Base-by-base conservation (phyloP, 2,329 filamentous ascomycete species). In the Exophiala lecanii-corni region DNA sequence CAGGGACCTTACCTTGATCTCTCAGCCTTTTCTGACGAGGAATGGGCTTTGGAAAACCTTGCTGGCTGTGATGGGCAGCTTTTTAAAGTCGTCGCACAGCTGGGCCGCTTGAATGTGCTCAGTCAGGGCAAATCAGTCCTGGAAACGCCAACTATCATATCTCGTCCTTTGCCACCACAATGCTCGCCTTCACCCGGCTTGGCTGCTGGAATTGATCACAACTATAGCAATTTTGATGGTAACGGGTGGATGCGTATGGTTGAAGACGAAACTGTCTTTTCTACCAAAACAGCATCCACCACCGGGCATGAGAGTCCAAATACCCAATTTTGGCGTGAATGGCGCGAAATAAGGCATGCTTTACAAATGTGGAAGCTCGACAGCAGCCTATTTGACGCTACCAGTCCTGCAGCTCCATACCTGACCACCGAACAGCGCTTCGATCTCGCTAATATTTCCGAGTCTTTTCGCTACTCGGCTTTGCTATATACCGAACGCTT, bases 401-500 rank as follows among this genome's bases (percentile, higher is more conserved):
- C 55, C n/a, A 62, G 62, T 39, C 54, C 60, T 4, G 59, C 58
- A 32, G 55, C 61, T 18, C 57, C 51, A 4, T 58, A 56, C 23
- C 60, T 68, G 1, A 75, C 76, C 0, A 68, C 76, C 7, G 73
- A 74, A 5, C 84, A 92, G 60, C 67, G 85, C 1, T 73, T 80
- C 16, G 88, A 94, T 51, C 72, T 95, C 9, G 76, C 81, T 23
- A 86, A 89, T 57, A 83, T 95, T 38, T 94, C 86, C 15, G 88
- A 95, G 63, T 85, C 85, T 9, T 96, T 95, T 73, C 85, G 89
- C 13, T 89, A 92, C 62, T 82, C 89, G 0, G 89, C 89, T 0
- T 74, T 96, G 23, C 75, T 96, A 9, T 96, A 95, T 69, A 89
- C 85, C 7, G 88, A 94, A 68, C 84, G 89, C 3, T 78, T 96